phyloP scores from a whole-genome alignment of 768 basidiomycete species.

The Cyclocybe aegerita region DNA sequence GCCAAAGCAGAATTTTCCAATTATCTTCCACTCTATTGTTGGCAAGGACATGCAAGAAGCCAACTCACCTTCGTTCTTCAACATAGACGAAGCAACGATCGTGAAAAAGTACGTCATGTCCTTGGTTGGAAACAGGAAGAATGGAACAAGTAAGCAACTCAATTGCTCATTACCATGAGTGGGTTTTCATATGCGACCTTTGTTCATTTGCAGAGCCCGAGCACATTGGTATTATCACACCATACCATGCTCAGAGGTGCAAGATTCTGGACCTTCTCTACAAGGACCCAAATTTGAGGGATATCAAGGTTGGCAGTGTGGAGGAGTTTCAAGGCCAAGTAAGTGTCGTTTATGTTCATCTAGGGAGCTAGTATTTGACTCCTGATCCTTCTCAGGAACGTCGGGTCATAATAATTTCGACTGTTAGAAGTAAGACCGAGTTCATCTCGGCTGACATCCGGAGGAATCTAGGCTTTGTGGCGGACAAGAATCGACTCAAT shows the following conservation, averaged over 20 bases:
- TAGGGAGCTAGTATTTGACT: neutral
- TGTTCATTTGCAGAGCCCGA: conserved; percentile 23
- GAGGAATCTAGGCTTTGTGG: conserved; percentile 60
- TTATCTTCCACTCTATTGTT: conserved; percentile 54
- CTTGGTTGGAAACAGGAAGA: conserved; percentile 33
- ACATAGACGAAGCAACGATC: conserved; percentile 49
- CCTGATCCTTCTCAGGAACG: conserved; percentile 44
- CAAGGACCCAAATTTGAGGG: conserved; percentile 28
- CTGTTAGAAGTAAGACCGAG: conserved; percentile 53
- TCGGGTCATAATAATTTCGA: conserved; percentile 56
- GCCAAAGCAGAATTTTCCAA: conserved; percentile 45
- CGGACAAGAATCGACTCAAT: conserved; percentile 55
- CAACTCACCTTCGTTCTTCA: conserved; percentile 64
- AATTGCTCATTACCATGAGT: neutral
- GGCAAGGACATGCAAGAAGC: conserved; percentile 57
- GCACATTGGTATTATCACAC: conserved; percentile 69
- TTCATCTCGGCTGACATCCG: conserved; percentile 49
- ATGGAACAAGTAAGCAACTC: conserved; percentile 37
- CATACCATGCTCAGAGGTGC: conserved; percentile 61
- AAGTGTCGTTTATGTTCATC: conserved; percentile 5
- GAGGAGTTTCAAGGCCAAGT: conserved; percentile 74
- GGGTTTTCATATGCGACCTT: neutral
- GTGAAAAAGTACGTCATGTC: conserved; percentile 47
- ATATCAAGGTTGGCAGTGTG: conserved; percentile 62
- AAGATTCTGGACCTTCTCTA: conserved; percentile 45